phyloP scores from a whole-genome alignment of 2,329 filamentous ascomycete genomes.

The Neofusicoccum kwambonambiense region DNA sequence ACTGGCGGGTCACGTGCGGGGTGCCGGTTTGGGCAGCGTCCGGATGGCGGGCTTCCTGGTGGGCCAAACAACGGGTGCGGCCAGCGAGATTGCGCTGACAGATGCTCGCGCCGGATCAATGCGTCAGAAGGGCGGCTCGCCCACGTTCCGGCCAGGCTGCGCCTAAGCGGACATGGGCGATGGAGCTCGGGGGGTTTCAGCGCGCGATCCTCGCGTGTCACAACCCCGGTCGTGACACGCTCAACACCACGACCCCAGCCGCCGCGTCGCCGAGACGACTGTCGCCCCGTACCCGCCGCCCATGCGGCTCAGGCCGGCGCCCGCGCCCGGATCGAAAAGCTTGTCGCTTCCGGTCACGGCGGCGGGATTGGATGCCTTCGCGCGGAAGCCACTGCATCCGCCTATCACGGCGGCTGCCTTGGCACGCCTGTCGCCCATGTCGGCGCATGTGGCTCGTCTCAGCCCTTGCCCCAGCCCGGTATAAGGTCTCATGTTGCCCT shows the following conservation, averaged over 20 bases:
- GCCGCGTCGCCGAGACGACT: neutral
- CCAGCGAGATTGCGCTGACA: neutral
- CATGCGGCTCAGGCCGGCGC: neutral
- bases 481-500: constrained; percentile 12
- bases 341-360: neutral
- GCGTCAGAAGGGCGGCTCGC: neutral
- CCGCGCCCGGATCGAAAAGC: neutral
- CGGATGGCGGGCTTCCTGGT: neutral
- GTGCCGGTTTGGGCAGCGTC: neutral
- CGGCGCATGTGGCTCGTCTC: constrained; percentile 1
- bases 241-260: neutral
- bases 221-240: constrained; percentile 20
- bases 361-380: constrained; percentile 3
- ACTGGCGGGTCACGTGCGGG: neutral
- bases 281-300: neutral
- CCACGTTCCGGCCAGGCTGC: neutral
- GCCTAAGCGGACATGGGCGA: constrained; percentile 14
- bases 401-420: neutral
- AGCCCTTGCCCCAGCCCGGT: neutral
- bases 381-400: constrained; percentile 6
- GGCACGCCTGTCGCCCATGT: neutral
- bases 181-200: constrained; percentile 38
- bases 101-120: neutral
- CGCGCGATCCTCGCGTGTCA: constrained; percentile 34
- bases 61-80: neutral